phyloP scores from a whole-genome alignment of 345 rosid species.

The Cardamine chenopodiifolia region DNA sequence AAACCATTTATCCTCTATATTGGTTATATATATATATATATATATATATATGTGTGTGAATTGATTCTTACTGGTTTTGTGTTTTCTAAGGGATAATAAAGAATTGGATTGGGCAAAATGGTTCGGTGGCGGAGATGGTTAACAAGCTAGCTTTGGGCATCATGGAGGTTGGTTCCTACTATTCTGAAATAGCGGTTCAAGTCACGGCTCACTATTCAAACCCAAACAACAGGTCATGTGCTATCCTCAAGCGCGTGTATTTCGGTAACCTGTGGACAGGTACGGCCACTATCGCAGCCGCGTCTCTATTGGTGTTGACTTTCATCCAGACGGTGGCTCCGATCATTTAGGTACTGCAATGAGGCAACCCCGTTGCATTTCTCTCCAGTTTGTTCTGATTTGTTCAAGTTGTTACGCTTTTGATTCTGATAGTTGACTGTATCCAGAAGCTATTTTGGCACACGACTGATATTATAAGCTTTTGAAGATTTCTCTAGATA shows the following conservation, averaged over 20 bases:
- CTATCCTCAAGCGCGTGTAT: conserved; percentile 10
- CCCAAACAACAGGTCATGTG: neutral
- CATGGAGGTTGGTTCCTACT: neutral
- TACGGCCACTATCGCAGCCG: conserved; percentile 16
- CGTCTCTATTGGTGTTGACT: neutral
- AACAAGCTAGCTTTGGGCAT: conserved; percentile 5
- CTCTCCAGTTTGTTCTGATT: neutral
- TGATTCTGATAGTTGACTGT: neutral
- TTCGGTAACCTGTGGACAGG: conserved; percentile 10
- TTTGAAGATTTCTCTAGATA: neutral
- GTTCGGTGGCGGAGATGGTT: neutral
- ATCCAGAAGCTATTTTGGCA: neutral
- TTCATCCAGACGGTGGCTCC: neutral
- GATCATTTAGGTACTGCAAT: neutral
- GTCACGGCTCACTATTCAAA: neutral
- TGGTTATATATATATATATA: neutral
- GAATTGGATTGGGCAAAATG: neutral
- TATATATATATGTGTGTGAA: neutral
- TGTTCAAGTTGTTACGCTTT: neutral
- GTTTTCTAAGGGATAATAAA: conserved; percentile 19
- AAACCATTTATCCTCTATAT: neutral
- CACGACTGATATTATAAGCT: neutral
- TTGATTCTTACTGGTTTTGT: neutral
- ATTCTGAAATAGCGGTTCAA: neutral
- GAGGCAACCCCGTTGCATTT: too few species aligned